Evolutionary conservation across 2,329 filamentous ascomycete species (phyloP).

Genomic region (Catunica adiposa): DNA sequence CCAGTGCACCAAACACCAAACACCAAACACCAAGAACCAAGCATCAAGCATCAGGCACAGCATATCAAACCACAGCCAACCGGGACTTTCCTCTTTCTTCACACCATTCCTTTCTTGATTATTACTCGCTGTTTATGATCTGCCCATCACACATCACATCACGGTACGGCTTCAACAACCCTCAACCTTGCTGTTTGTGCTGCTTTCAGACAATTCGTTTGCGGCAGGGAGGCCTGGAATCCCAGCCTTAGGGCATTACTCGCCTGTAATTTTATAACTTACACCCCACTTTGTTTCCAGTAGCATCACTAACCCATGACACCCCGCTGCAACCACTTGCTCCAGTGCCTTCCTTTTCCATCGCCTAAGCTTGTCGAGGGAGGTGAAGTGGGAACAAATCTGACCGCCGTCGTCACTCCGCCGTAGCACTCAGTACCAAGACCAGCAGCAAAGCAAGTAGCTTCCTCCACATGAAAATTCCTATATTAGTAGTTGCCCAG

Average conservation of each 20-base stretch:
- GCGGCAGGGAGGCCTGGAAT: not conserved
- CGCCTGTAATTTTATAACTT: not conserved
- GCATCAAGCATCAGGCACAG: too few species aligned
- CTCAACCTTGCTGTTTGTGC: too few species aligned
- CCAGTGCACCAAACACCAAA: not conserved
- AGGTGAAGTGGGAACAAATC: not conserved
- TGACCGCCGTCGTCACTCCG: too few species aligned
- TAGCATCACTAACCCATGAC: not conserved
- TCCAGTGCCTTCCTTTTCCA: not conserved
- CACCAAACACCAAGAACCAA: too few species aligned
- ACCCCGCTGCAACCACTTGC: not conserved
- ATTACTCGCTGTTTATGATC: too few species aligned
- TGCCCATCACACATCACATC: too few species aligned
- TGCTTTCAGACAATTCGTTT: too few species aligned
- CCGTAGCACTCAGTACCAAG: too few species aligned
- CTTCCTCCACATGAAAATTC: not conserved
- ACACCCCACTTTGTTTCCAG: too few species aligned
- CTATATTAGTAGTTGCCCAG: conserved; percentile 1
- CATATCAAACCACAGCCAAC: not conserved
- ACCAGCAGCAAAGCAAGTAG: not conserved
- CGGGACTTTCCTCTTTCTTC: not conserved
- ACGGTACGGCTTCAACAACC: too few species aligned
- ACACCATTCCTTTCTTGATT: not conserved
- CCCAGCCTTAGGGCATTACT: not conserved
- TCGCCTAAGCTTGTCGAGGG: not conserved